Conservation (phyloP, 2,329 filamentous ascomycete species). For the Aspergillus persii region DNA sequence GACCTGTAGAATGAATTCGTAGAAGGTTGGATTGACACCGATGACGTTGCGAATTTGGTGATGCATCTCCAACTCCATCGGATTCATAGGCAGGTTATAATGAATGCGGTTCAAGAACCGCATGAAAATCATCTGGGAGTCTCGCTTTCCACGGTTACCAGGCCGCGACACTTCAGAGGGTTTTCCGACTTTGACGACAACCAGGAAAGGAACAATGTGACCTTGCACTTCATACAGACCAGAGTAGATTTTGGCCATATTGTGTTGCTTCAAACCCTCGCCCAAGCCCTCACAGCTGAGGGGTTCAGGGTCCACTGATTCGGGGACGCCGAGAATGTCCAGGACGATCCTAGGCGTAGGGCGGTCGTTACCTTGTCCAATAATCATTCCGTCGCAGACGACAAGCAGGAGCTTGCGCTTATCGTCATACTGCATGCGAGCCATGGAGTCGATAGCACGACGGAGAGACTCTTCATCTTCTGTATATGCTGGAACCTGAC, state of each 20-base stretch:
- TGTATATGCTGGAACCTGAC: slow-evolving; percentile 95
- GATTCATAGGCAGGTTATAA: slow-evolving; percentile 95
- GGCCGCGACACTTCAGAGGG: slow-evolving; percentile 71
- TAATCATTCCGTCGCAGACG: slow-evolving; percentile 98
- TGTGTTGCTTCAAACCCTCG: slow-evolving; percentile 95
- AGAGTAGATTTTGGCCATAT: slow-evolving; percentile 99
- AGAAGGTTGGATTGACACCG: slow-evolving; percentile 96
- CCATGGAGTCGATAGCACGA: slow-evolving; percentile 93
- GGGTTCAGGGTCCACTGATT: slow-evolving; percentile 90
- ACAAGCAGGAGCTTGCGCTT: slow-evolving; percentile 94
- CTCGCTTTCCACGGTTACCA: slow-evolving; percentile 98
- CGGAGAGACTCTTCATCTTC: slow-evolving; percentile 97
- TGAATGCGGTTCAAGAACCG: slow-evolving; percentile 98
- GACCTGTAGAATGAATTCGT: slow-evolving; percentile 94
- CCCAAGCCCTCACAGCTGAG: slow-evolving; percentile 95
- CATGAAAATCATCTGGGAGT: slow-evolving; percentile 98
- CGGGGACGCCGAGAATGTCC: slow-evolving; percentile 92
- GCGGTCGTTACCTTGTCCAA: slow-evolving; percentile 95
- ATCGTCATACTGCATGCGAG: slow-evolving; percentile 94
- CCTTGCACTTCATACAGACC: slow-evolving; percentile 96
- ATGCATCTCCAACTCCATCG: slow-evolving; percentile 95
- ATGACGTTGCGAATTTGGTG: slow-evolving; percentile 99
- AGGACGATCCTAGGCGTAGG: slow-evolving; percentile 94
- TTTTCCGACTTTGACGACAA: slow-evolving; percentile 93
- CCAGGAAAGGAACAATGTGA: slow-evolving; percentile 95